Percentiles rank a stretch among this genome's conserved stretches.
phyloP scores from a whole-genome alignment of 2,329 filamentous ascomycete species.

The Geosmithia flava region DNA sequence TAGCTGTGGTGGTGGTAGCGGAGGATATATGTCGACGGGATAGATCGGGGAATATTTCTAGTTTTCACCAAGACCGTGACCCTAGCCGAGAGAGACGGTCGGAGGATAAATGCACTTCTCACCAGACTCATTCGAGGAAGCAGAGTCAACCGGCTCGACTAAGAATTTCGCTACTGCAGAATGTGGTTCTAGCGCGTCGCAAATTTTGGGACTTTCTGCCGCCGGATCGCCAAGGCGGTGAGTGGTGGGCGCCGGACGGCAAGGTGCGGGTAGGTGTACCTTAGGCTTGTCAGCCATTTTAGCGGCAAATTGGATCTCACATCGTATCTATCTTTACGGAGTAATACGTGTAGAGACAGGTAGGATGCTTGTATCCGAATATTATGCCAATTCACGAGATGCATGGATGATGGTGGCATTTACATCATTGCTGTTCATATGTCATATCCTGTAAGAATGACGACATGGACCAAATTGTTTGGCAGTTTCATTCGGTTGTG shows the following conservation, averaged over 20 bases:
- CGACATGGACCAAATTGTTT: too few relatives aligned
- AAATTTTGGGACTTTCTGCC: constrained; percentile 4
- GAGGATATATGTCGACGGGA: background rate
- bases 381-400: too few relatives aligned
- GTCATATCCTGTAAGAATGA: too few relatives aligned
- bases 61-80: background rate
- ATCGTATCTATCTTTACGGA: too few relatives aligned
- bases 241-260: background rate
- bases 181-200: background rate
- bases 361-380: too few relatives aligned
- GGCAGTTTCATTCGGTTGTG: too few relatives aligned
- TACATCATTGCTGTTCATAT: too few relatives aligned
- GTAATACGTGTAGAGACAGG: too few relatives aligned
- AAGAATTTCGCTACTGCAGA: background rate
- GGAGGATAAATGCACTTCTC: background rate
- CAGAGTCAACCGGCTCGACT: background rate
- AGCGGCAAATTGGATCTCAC: too few relatives aligned
- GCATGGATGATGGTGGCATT: too few relatives aligned
- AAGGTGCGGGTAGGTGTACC: background rate
- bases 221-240: constrained; percentile 3
- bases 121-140: background rate
- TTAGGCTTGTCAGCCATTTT: too few relatives aligned
- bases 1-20: background rate
- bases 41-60: background rate
- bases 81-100: background rate